phyloP scores from a whole-genome alignment of 2,329 filamentous ascomycete species.

The Fusarium sp. region DNA sequence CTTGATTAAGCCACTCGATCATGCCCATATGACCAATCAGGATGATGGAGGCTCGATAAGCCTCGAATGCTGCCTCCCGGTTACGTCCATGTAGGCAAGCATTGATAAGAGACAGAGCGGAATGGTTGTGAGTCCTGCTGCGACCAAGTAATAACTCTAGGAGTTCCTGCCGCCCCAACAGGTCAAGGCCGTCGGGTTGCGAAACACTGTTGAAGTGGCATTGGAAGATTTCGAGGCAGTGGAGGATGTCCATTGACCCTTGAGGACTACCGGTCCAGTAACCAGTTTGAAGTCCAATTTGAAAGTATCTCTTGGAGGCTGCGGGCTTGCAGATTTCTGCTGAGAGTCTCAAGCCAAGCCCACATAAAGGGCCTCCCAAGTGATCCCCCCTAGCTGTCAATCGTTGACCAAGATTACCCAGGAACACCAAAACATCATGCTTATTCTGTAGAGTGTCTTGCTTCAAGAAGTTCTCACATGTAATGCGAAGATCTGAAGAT shows the following conservation, averaged over 20 bases:
- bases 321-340: conserved; percentile 41
- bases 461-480: conserved; percentile 37
- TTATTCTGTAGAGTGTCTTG: not conserved
- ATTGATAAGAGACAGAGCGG: conserved; percentile 42
- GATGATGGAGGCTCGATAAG: conserved; percentile 44
- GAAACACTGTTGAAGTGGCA: conserved; percentile 11
- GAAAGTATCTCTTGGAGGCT: conserved; percentile 42
- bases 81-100: conserved; percentile 12
- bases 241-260: conserved; percentile 34
- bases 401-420: conserved; percentile 55
- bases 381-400: conserved; percentile 40
- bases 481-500: conserved; percentile 36
- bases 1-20: conserved; percentile 46
- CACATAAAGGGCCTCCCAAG: conserved; percentile 45
- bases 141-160: conserved; percentile 46
- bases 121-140: conserved; percentile 28
- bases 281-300: conserved; percentile 30
- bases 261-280: conserved; percentile 24
- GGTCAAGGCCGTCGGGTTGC: not conserved
- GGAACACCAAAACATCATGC: conserved; percentile 47
- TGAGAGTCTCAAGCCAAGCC: conserved; percentile 47
- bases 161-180: conserved; percentile 39
- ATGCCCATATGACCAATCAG: conserved; percentile 48
- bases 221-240: conserved; percentile 33
- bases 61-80: conserved; percentile 3